Percentiles rank a stretch among this genome's conserved stretches.
Conservation (phyloP, 768 basidiomycete genomes). For the Clathrus columnatus region DNA sequence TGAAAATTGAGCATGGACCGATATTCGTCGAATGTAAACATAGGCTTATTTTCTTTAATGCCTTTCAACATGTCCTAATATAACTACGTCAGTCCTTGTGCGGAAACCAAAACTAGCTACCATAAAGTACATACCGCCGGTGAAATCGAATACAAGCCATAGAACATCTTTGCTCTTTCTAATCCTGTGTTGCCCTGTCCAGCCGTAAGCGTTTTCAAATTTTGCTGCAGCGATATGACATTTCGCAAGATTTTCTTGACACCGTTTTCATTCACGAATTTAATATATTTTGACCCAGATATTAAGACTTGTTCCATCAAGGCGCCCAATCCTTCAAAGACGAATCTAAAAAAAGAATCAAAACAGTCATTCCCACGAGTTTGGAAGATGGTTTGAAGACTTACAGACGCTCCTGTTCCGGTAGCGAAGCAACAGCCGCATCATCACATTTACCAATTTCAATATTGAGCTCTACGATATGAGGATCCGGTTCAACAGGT, state of each 20-base stretch:
- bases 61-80: constrained; percentile 67
- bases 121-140: constrained; percentile 51
- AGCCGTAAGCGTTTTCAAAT: constrained; percentile 66
- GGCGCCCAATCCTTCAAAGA: constrained; percentile 77
- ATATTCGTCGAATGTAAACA: constrained; percentile 87
- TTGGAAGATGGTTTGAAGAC: constrained; percentile 21
- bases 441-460: constrained; percentile 75
- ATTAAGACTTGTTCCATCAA: constrained; percentile 83
- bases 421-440: constrained; percentile 50
- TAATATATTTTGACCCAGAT: constrained; percentile 60
- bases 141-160: constrained; percentile 62
- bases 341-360: constrained; percentile 45
- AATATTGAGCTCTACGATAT: constrained; percentile 76
- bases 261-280: constrained; percentile 61
- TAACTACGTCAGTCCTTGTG: neutral
- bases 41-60: constrained; percentile 45
- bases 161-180: constrained; percentile 70
- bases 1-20: constrained; percentile 84
- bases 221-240: constrained; percentile 86
- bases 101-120: neutral
- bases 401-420: constrained; percentile 58
- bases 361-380: neutral
- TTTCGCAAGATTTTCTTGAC: constrained; percentile 83
- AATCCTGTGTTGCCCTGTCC: constrained; percentile 59
- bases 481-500: constrained; percentile 84